Base-by-base conservation (phyloP, 2,329 filamentous ascomycete species). In the Neodidymelliopsis sp. region DNA sequence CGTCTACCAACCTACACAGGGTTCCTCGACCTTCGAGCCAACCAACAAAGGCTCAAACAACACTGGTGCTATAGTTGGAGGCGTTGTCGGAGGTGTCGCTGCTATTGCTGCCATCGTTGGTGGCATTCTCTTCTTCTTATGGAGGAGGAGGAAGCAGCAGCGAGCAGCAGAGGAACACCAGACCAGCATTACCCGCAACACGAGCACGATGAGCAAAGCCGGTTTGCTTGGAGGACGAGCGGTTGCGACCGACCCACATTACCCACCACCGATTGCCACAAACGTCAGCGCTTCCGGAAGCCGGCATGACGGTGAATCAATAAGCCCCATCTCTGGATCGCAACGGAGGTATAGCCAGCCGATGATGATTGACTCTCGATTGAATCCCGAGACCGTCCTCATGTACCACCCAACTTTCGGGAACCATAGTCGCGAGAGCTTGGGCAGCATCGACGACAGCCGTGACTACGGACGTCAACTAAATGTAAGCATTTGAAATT, bases 341-440 rank as follows among this genome's bases (percentile, higher is more conserved):
- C 65, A 67, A 41, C 62, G 70, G 38, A 59, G 77, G 31, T 69
- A 71, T 43, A 79, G 76, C 49, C 69, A 73, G 44, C 76, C 76
- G 2, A 60, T 77, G 47, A 69, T 79, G 23, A 75, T 77, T 51
- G 78, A 80, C 47, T 77, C 78, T 50, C 69, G 78, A 18, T 68
- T 80, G 18, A 80, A 80, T 47, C 78, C 78, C 2, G 72, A 71
- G 6, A 75, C 75, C 3, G 67, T 80, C 20, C 75, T 79, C 60
- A 71, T 69, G 25, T 71, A 77, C 33, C 73, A 75, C n/a, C 55
- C 43, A 15, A 48, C 49, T 1, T 52, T 50, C 13, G 54, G 54
- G 15, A 80, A 78, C 49, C 67, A 68, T 13, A 79, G 77, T 49
- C 73, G 74, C 16, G 70, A 74, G 18, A 79, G 76, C 39, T 66